phyloP scores from a whole-genome alignment of 2,329 filamentous ascomycete genomes.

The Neofusicoccum kwambonambiense region DNA sequence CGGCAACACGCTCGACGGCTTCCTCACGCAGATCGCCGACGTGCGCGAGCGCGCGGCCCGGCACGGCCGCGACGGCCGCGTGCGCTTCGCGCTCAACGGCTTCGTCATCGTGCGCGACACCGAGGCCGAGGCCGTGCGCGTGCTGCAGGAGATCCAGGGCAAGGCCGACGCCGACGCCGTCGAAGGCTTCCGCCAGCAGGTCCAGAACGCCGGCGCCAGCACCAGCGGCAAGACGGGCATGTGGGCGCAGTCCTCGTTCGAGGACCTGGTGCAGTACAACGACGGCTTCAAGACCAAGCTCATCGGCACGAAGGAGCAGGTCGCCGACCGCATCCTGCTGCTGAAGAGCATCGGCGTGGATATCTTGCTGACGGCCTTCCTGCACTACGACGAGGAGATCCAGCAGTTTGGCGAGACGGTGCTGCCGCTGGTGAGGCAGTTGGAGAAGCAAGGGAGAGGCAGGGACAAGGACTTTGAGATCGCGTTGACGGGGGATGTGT shows the following conservation, averaged over 20 bases:
- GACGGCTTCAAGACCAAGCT: slow-evolving; percentile 58
- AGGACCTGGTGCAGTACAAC: slow-evolving; percentile 56
- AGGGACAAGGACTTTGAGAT: slow-evolving; percentile 50
- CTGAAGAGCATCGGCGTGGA: slow-evolving; percentile 47
- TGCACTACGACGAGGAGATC: slow-evolving; percentile 56
- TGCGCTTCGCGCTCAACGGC: slow-evolving; percentile 52
- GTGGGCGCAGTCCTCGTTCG: slow-evolving; percentile 54
- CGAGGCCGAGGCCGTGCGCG: slow-evolving; percentile 50
- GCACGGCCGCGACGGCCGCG: slow-evolving; percentile 44
- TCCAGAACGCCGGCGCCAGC: slow-evolving; percentile 50
- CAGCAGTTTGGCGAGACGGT: slow-evolving; percentile 50
- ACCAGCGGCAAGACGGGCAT: slow-evolving; percentile 52
- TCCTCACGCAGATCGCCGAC: slow-evolving; percentile 51
- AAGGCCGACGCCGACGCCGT: slow-evolving; percentile 54
- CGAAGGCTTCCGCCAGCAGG: slow-evolving; percentile 49
- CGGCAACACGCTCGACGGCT: slow-evolving; percentile 55
- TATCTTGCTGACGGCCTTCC: slow-evolving; percentile 48
- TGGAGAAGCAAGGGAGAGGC: slow-evolving; percentile 50
- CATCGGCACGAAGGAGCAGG: slow-evolving; percentile 53
- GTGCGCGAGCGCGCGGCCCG: slow-evolving; percentile 48
- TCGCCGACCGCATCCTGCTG: slow-evolving; percentile 51
- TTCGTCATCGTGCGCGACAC: slow-evolving; percentile 53
- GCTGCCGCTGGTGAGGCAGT: slow-evolving; percentile 47
- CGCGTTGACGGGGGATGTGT: slow-evolving; percentile 48
- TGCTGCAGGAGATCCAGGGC: slow-evolving; percentile 53